Conservation (phyloP, 2,329 filamentous ascomycete species). For the Cryphonectria japonica region DNA sequence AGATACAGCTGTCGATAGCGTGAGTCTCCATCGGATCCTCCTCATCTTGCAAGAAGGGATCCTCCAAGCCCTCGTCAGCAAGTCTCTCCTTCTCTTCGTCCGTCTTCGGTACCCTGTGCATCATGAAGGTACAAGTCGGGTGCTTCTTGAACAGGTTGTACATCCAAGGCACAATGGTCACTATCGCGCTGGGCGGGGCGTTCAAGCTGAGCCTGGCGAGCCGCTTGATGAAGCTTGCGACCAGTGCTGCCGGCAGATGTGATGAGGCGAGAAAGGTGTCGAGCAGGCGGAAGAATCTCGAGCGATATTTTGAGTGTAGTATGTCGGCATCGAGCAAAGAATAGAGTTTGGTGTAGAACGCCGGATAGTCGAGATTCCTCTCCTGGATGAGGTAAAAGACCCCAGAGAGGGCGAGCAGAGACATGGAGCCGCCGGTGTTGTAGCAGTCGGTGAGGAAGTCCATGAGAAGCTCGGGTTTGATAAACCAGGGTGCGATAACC, state of each 20-base stretch:
- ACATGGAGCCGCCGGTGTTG: conserved; percentile 81
- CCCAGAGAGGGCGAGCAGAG: conserved; percentile 85
- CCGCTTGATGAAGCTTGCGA: conserved; percentile 97
- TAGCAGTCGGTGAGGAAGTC: conserved; percentile 97
- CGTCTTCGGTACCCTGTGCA: conserved; percentile 75
- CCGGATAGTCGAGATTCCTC: conserved; percentile 93
- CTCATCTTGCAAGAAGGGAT: conserved; percentile 79
- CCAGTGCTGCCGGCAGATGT: conserved; percentile 86
- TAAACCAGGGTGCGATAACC: conserved; percentile 87
- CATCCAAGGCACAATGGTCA: conserved; percentile 86
- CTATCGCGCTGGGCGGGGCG: conserved; percentile 86
- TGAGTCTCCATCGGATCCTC: conserved; percentile 80
- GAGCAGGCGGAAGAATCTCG: conserved; percentile 87
- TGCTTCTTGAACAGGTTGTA: conserved; percentile 94
- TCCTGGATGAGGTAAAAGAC: conserved; percentile 94
- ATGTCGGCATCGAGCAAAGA: conserved; percentile 84
- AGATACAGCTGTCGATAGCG: conserved; percentile 90
- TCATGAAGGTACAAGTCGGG: conserved; percentile 92
- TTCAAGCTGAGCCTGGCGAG: conserved; percentile 82
- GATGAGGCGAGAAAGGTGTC: conserved; percentile 90
- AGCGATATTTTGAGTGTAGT: conserved; percentile 91
- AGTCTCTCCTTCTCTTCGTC: conserved; percentile 61
- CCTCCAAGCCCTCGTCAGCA: conserved; percentile 63
- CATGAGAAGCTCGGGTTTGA: conserved; percentile 84
- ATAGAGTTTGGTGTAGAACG: conserved; percentile 93